These are phyloP conservation scores for Suillus subaureus DNA, from an alignment of 768 basidiomycete species.

Conservation along the genomic window DNA sequence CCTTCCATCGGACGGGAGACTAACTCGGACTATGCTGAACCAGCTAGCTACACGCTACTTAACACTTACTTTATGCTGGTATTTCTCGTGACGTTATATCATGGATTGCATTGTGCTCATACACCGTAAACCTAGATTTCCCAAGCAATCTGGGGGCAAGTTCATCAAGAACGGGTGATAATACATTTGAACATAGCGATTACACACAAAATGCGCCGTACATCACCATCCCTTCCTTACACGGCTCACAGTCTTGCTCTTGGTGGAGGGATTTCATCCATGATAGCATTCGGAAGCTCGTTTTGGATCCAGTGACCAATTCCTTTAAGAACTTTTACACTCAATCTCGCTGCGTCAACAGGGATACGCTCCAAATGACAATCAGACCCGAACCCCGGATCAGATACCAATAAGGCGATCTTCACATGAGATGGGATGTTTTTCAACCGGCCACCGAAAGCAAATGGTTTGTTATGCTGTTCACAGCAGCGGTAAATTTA, in stretches of 20 bases:
- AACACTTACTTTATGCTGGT: background rate
- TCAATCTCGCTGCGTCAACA: constrained; percentile 8
- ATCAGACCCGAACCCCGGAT: background rate
- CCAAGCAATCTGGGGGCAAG: background rate
- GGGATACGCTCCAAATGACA: constrained; percentile 5
- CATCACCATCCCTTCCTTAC: background rate
- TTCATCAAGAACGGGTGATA: background rate
- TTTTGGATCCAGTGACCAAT: constrained; percentile 23
- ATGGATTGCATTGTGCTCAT: background rate
- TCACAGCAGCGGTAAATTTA: background rate
- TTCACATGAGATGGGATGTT: constrained; percentile 1
- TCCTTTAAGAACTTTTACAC: constrained; percentile 11
- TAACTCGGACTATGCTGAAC: background rate
- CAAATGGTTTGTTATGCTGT: constrained; percentile 7
- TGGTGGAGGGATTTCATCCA: constrained; percentile 8
- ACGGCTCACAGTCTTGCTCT: background rate
- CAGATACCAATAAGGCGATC: constrained; percentile 1
- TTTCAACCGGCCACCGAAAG: constrained; percentile 6
- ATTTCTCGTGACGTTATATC: background rate
- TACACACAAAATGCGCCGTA: background rate
- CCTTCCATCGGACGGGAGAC: background rate
- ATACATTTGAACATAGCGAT: background rate
- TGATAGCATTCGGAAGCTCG: constrained; percentile 15
- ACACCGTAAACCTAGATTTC: background rate
- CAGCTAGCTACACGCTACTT: background rate